phyloP scores from a whole-genome alignment of 139 green algal species.

The Chlamydomonas schloesseri region DNA sequence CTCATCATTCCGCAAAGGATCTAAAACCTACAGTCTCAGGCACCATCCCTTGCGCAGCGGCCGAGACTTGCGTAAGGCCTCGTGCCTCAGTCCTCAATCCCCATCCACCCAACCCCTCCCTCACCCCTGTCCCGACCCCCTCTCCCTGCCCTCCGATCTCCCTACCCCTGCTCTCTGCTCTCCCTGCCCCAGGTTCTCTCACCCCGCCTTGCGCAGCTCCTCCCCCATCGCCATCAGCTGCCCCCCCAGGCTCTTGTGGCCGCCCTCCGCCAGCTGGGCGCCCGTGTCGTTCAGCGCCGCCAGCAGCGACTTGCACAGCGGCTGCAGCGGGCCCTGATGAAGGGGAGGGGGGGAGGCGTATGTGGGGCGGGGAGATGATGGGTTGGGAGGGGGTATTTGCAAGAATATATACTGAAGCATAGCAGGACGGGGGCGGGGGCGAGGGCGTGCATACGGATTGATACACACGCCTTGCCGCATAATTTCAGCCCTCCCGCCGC shows the following conservation, averaged over 20 bases:
- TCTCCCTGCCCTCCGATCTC: too few species aligned
- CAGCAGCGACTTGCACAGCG: slow-evolving; percentile 12
- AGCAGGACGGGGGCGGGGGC: too few species aligned
- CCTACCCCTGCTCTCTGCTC: too few species aligned
- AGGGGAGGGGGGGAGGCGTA: not conserved
- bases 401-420: too few species aligned
- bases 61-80: too few species aligned
- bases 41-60: too few species aligned
- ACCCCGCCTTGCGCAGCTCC: slow-evolving; percentile 36
- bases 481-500: too few species aligned
- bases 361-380: not conserved
- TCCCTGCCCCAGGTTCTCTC: not conserved
- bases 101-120: too few species aligned
- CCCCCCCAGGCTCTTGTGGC: slow-evolving; percentile 21
- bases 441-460: too few species aligned
- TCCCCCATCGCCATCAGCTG: slow-evolving; percentile 8
- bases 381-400: not conserved
- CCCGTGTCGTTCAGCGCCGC: slow-evolving; percentile 41
- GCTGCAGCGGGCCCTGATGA: slow-evolving; percentile 42
- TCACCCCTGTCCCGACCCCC: not conserved
- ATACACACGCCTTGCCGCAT: too few species aligned
- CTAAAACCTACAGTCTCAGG: too few species aligned
- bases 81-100: too few species aligned
- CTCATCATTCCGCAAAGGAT: not conserved
- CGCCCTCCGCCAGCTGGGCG: slow-evolving; percentile 7